Conservation (phyloP, 495 filamentous ascomycete genomes). For the Thermothielavioides terrestris region DNA sequence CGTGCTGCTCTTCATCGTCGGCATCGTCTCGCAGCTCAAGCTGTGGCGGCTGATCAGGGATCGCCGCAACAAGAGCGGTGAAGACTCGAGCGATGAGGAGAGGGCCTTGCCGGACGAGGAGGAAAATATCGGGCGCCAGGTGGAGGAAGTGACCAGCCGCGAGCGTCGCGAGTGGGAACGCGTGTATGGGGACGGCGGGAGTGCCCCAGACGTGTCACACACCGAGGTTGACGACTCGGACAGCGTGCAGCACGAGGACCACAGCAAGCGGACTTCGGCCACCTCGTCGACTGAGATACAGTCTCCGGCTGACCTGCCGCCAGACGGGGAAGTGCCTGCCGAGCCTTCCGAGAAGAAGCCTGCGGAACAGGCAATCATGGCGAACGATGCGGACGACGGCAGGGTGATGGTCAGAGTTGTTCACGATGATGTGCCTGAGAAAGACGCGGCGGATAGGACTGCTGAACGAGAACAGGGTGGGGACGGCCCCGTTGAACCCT, state of each 20-base stretch:
- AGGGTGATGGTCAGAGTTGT: constrained; percentile 34
- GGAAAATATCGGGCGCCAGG: constrained; percentile 52
- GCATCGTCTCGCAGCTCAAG: constrained; percentile 74
- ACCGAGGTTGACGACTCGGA: constrained; percentile 47
- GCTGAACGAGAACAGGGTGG: constrained; percentile 24
- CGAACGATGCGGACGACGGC: constrained; percentile 23
- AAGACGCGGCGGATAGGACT: constrained; percentile 14
- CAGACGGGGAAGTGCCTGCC: constrained; percentile 17
- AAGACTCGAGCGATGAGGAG: constrained; percentile 46
- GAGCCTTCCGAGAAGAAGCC: constrained; percentile 21
- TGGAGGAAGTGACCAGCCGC: constrained; percentile 57
- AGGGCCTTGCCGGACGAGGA: constrained; percentile 60
- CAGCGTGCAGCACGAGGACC: constrained; percentile 42
- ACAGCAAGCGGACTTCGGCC: constrained; percentile 23
- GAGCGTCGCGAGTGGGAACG: constrained; percentile 77
- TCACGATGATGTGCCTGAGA: constrained; percentile 25
- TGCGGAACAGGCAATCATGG: constrained; percentile 24
- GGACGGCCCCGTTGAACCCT: too few relatives aligned
- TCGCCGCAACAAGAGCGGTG: constrained; percentile 53
- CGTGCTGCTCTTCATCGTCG: constrained; percentile 62
- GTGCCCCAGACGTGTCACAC: constrained; percentile 26
- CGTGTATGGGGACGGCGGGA: constrained; percentile 53
- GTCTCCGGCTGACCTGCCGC: constrained; percentile 14
- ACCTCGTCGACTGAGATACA: constrained; percentile 12
- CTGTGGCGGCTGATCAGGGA: constrained; percentile 84